phyloP scores from a whole-genome alignment of 371 early-diverging fungal species.

The Mucor plumbeus region DNA sequence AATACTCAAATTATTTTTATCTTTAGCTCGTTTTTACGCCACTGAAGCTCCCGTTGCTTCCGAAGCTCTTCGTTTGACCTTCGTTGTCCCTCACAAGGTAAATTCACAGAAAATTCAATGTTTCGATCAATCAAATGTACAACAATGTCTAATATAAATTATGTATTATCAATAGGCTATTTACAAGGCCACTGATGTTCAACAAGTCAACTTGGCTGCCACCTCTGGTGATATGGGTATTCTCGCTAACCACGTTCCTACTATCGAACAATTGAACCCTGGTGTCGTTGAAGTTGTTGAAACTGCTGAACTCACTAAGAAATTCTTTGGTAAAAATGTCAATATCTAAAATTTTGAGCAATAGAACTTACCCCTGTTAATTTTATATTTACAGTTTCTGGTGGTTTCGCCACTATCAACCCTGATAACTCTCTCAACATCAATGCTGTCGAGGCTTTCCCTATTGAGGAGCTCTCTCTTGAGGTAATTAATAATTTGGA shows the following conservation, averaged over 20 bases:
- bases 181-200: constrained; percentile 78
- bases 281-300: constrained; percentile 89
- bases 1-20: background rate
- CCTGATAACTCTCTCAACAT: constrained; percentile 96
- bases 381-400: constrained; percentile 72
- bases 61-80: constrained; percentile 87
- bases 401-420: constrained; percentile 97
- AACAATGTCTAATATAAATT: background rate
- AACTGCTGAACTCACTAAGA: constrained; percentile 77
- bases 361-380: constrained; percentile 13
- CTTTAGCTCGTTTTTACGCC: constrained; percentile 74
- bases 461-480: constrained; percentile 84
- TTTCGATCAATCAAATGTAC: background rate
- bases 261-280: constrained; percentile 95
- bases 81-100: constrained; percentile 93
- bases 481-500: constrained; percentile 54
- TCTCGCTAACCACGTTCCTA: constrained; percentile 96
- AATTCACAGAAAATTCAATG: background rate
- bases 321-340: constrained; percentile 85
- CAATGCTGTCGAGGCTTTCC: constrained; percentile 95
- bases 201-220: constrained; percentile 94
- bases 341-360: background rate
- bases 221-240: constrained; percentile 98
- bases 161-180: constrained; percentile 53
- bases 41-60: constrained; percentile 70